These are phyloP conservation scores for Raffaelea albimanens DNA, from an alignment of 2,329 filamentous ascomycete species.

Conservation along the genomic window DNA sequence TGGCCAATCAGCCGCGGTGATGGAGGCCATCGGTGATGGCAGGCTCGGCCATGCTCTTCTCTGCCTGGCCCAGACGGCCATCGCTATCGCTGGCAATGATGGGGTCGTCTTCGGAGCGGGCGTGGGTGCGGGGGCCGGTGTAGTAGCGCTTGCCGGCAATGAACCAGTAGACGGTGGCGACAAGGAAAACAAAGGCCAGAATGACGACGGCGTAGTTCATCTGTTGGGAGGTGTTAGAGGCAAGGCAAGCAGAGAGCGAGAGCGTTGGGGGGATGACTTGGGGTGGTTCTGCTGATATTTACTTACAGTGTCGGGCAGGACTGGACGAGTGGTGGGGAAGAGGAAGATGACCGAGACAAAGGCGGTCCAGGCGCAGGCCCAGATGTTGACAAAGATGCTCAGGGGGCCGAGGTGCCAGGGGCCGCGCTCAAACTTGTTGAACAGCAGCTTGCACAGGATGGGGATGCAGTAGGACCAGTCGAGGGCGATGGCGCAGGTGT, in stretches of 20 bases:
- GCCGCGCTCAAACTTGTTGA: slow-evolving; percentile 36
- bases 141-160: slow-evolving; percentile 34
- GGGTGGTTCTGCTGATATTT: too few species aligned
- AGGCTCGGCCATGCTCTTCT: slow-evolving; percentile 3
- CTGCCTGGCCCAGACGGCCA: slow-evolving; percentile 2
- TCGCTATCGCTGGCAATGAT: slow-evolving; percentile 13
- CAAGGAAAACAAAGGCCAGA: slow-evolving; percentile 32
- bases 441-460: slow-evolving; percentile 42
- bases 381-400: slow-evolving; percentile 32
- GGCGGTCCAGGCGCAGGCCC: slow-evolving; percentile 40
- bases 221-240: slow-evolving; percentile 14
- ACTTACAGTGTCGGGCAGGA: slow-evolving; percentile 32
- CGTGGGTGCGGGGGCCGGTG: slow-evolving; percentile 30
- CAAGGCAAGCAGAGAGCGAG: neutral
- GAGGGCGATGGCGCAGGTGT: slow-evolving; percentile 43
- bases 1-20: slow-evolving; percentile 6
- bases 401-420: slow-evolving; percentile 40
- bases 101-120: slow-evolving; percentile 17
- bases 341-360: slow-evolving; percentile 46
- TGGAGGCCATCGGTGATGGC: slow-evolving; percentile 8
- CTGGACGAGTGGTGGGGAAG: slow-evolving; percentile 37
- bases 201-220: slow-evolving; percentile 49
- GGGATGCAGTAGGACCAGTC: slow-evolving; percentile 49
- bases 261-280: too few species aligned
- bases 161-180: slow-evolving; percentile 36